A percentile compares a stretch with the other conserved stretches of the same genome.
Conservation (phyloP, 83 land plant genomes). For the Thuja plicata region DNA sequence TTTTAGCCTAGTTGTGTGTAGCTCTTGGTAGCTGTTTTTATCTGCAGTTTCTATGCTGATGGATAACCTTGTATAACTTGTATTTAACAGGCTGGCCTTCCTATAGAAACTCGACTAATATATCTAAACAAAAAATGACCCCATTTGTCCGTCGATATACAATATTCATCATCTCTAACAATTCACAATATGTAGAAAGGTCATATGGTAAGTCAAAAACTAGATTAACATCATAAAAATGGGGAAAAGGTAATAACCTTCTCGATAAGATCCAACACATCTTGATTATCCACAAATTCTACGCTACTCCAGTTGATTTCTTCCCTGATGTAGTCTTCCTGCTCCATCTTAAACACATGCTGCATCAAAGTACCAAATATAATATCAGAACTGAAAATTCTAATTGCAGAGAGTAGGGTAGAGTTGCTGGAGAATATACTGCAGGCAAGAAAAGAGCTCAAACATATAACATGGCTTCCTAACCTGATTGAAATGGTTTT, state of each 20-base stretch:
- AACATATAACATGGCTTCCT: background rate
- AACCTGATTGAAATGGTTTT: constrained; percentile 98
- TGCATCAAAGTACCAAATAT: constrained; percentile 22
- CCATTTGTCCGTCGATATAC: background rate
- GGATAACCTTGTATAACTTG: no score
- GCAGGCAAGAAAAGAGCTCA: background rate
- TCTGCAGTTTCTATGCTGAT: no score
- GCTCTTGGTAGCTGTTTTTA: no score
- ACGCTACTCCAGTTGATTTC: constrained; percentile 97
- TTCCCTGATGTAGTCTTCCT: constrained; percentile 86
- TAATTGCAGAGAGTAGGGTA: background rate
- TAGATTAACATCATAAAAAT: background rate
- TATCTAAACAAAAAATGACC: background rate
- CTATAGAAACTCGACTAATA: no score
- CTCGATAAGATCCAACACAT: constrained; percentile 88
- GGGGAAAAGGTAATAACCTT: constrained; percentile 44
- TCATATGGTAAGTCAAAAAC: background rate
- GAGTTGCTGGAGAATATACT: background rate
- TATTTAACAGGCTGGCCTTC: no score
- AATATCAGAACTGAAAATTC: background rate
- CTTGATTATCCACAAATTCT: constrained; percentile 96
- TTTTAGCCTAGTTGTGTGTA: no score
- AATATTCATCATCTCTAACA: background rate
- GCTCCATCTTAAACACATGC: constrained; percentile 98
- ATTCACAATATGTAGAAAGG: background rate